These are phyloP conservation scores for Elsinoe batatas DNA, from an alignment of 2,329 filamentous ascomycete species.

Conservation along the genomic window DNA sequence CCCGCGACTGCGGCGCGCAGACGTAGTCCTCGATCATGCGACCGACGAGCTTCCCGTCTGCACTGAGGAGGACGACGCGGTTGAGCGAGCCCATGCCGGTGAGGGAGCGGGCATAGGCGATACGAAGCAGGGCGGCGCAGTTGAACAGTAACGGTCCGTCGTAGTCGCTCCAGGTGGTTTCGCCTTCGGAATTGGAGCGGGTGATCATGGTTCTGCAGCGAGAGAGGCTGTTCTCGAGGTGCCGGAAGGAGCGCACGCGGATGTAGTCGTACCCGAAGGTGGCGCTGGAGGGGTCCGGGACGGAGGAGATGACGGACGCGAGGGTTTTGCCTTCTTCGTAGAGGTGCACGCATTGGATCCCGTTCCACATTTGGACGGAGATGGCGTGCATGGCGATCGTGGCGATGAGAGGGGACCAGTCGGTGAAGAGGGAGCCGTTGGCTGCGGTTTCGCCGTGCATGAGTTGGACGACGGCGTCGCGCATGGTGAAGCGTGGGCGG, in stretches of 20 bases:
- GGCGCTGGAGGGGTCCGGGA: neutral
- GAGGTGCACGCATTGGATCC: slow-evolving; percentile 26
- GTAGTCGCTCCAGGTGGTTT: slow-evolving; percentile 19
- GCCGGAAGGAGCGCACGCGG: slow-evolving; percentile 16
- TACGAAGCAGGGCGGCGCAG: slow-evolving; percentile 26
- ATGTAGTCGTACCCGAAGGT: slow-evolving; percentile 9
- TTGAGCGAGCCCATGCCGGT: slow-evolving; percentile 23
- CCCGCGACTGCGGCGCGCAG: slow-evolving; percentile 20
- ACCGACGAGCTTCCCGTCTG: slow-evolving; percentile 13
- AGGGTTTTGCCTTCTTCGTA: slow-evolving; percentile 18
- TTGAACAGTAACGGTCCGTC: slow-evolving; percentile 28
- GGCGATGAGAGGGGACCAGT: slow-evolving; percentile 23
- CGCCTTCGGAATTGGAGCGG: slow-evolving; percentile 7
- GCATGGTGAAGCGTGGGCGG: slow-evolving; percentile 10
- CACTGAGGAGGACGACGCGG: slow-evolving; percentile 24
- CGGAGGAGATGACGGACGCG: neutral
- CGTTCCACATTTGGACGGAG: slow-evolving; percentile 28
- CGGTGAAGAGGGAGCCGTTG: slow-evolving; percentile 9
- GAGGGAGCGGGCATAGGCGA: slow-evolving; percentile 26
- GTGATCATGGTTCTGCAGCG: slow-evolving; percentile 21
- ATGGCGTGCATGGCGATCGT: slow-evolving; percentile 29
- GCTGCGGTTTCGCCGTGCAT: slow-evolving; percentile 8
- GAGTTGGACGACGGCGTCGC: slow-evolving; percentile 7
- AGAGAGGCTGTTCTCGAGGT: slow-evolving; percentile 19
- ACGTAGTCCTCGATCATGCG: slow-evolving; percentile 18